Evolutionary conservation across 2,329 filamentous ascomycete genomes (phyloP).

Genomic region (Colletotrichum camelliae): DNA sequence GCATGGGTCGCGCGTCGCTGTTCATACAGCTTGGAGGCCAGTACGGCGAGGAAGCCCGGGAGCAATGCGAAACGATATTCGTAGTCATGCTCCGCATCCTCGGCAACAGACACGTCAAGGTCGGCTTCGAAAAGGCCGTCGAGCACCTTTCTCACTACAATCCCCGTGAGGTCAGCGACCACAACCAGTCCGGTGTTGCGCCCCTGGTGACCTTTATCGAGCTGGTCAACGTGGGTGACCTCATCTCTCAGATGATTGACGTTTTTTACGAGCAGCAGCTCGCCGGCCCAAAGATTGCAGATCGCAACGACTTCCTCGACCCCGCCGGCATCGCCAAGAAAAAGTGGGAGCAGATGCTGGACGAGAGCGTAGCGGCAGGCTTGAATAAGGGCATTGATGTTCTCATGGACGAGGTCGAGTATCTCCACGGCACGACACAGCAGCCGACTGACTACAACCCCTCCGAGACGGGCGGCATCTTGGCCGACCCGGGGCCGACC

Average conservation of each 20-base stretch:
- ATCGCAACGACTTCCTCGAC: constrained; percentile 93
- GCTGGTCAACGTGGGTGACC: constrained; percentile 94
- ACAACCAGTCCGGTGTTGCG: constrained; percentile 76
- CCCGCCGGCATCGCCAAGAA: constrained; percentile 95
- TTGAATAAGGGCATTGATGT: constrained; percentile 98
- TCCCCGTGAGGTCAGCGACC: constrained; percentile 79
- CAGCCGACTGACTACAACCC: constrained; percentile 91
- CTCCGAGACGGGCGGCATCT: constrained; percentile 36
- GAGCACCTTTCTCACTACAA: constrained; percentile 91
- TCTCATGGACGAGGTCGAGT: constrained; percentile 97
- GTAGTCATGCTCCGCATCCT: constrained; percentile 83
- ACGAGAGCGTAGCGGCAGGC: constrained; percentile 93
- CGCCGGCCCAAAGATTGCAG: constrained; percentile 79
- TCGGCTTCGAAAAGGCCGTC: constrained; percentile 93
- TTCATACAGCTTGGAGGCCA: constrained; percentile 84
- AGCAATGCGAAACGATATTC: constrained; percentile 91
- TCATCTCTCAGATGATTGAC: constrained; percentile 99
- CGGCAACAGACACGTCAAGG: constrained; percentile 84
- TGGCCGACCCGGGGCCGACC: constrained; percentile 73
- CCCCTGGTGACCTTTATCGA: constrained; percentile 96
- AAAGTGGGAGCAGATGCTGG: constrained; percentile 97
- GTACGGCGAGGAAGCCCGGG: constrained; percentile 80
- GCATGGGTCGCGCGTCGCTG: constrained; percentile 82
- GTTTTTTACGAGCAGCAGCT: constrained; percentile 98
- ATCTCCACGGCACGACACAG: constrained; percentile 89